phyloP scores from a whole-genome alignment of 441 rosid species.

The Pelargonium cotyledonis region DNA sequence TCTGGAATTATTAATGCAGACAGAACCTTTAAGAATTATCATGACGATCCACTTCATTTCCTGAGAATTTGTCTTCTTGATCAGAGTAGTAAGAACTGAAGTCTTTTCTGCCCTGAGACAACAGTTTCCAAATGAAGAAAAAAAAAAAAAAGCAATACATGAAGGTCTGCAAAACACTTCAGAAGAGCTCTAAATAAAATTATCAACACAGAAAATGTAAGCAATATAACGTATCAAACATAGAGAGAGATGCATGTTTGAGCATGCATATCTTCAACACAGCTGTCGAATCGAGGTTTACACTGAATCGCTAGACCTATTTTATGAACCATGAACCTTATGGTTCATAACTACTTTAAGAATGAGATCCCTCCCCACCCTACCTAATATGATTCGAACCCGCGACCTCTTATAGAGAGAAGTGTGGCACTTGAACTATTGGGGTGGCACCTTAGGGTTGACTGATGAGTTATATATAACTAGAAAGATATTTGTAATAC shows the following conservation, averaged over 20 bases:
- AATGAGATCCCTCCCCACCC: too few species aligned
- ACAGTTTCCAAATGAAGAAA: constrained; percentile 15
- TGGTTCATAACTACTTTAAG: too few species aligned
- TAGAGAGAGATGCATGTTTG: neutral
- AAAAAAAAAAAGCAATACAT: constrained; percentile 5
- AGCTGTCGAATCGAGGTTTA: too few species aligned
- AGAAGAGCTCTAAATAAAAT: neutral
- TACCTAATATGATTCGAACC: too few species aligned
- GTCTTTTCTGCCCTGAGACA: constrained; percentile 58
- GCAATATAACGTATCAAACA: neutral
- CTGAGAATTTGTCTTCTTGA: constrained; percentile 86
- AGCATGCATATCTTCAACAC: neutral
- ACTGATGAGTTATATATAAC: too few species aligned
- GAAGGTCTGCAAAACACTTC: constrained; percentile 2
- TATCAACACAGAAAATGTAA: neutral
- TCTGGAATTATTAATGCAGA: neutral
- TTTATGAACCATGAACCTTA: too few species aligned
- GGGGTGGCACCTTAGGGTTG: too few species aligned
- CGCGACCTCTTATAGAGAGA: too few species aligned
- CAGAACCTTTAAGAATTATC: constrained; percentile 80
- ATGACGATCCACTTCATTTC: constrained; percentile 97
- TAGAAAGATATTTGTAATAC: too few species aligned
- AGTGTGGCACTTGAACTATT: too few species aligned
- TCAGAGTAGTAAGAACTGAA: constrained; percentile 57
- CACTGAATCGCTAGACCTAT: too few species aligned